These are phyloP conservation scores for Fusarium papillatum DNA, from an alignment of 2,329 filamentous ascomycete species.

Conservation along the genomic window DNA sequence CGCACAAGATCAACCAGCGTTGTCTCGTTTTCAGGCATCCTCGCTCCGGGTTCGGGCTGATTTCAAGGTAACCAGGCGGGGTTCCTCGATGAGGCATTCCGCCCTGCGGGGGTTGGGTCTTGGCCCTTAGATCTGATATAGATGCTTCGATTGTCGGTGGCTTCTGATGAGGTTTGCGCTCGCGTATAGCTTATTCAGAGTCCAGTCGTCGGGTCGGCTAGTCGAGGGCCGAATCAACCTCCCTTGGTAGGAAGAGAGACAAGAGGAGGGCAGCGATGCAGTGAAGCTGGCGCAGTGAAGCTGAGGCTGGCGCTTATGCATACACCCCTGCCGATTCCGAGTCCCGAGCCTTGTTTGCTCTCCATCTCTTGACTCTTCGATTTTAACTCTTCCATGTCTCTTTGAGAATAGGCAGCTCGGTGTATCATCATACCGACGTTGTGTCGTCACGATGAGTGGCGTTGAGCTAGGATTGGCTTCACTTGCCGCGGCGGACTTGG, in stretches of 20 bases:
- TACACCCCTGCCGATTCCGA: background rate
- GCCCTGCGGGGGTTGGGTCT: background rate
- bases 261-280: background rate
- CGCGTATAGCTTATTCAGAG: background rate
- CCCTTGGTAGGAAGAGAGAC: background rate
- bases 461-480: background rate
- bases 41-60: background rate
- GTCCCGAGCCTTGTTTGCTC: background rate
- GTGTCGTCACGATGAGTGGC: background rate
- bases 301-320: background rate
- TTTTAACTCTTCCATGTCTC: background rate
- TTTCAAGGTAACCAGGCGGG: background rate
- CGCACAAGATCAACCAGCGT: background rate
- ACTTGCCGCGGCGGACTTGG: background rate
- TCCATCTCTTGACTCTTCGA: background rate
- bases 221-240: background rate
- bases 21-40: background rate
- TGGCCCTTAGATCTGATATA: background rate
- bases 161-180: background rate
- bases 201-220: background rate
- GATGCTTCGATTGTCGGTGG: background rate
- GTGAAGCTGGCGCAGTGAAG: background rate
- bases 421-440: background rate
- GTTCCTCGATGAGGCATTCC: background rate
- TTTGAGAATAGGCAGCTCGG: background rate